Percentiles rank a stretch among this genome's conserved stretches.
These are phyloP conservation scores for Metarhizium humberi DNA, from an alignment of 2,329 filamentous ascomycete genomes.

Conservation along the genomic window DNA sequence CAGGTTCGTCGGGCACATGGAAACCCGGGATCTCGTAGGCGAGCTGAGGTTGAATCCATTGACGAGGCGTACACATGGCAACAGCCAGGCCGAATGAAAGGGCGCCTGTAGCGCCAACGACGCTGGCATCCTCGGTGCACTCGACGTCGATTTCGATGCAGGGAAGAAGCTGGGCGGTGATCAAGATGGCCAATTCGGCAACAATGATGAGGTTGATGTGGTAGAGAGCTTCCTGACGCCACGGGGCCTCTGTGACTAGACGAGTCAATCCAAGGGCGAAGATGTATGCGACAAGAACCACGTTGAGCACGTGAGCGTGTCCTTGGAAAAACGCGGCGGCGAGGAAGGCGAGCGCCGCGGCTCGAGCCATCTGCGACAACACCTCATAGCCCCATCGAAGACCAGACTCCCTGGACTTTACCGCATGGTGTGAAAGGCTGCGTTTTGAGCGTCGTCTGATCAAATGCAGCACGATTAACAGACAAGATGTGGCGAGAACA, in stretches of 20 bases:
- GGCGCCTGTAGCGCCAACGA: conserved; percentile 25
- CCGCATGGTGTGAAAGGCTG: not conserved
- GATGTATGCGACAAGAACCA: conserved; percentile 27
- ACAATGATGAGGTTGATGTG: conserved; percentile 38
- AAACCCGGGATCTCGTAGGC: conserved; percentile 28
- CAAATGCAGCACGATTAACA: conserved; percentile 24
- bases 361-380: conserved; percentile 29
- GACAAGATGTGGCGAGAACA: conserved; percentile 26
- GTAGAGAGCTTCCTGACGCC: conserved; percentile 36
- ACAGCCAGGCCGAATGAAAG: conserved; percentile 28
- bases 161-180: conserved; percentile 29
- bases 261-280: conserved; percentile 35
- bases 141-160: conserved; percentile 28
- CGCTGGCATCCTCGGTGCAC: conserved; percentile 19
- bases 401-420: conserved; percentile 25
- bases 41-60: conserved; percentile 37
- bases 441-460: conserved; percentile 20
- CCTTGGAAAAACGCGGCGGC: conserved; percentile 24
- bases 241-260: conserved; percentile 29
- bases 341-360: conserved; percentile 29
- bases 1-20: conserved; percentile 28
- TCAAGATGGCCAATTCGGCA: conserved; percentile 26
- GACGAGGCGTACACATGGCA: conserved; percentile 36
- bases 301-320: conserved; percentile 26
- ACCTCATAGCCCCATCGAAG: conserved; percentile 34